phyloP scores from a whole-genome alignment of 768 basidiomycete genomes.

The Podaxis carcinomalis region DNA sequence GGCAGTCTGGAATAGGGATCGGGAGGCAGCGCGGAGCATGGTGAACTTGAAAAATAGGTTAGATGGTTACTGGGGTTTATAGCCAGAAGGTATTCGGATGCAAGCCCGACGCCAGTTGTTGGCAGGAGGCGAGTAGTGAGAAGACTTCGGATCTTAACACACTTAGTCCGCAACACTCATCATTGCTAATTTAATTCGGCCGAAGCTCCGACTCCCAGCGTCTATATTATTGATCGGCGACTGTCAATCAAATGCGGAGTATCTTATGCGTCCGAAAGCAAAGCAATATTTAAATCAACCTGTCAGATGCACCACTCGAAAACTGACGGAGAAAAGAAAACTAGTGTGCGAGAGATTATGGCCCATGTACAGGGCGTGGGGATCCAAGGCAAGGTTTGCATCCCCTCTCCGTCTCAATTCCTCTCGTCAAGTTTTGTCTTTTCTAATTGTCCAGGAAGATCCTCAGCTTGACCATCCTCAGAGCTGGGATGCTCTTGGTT shows the following conservation, averaged over 20 bases:
- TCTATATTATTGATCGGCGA: no score
- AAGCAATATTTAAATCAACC: background rate
- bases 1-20: background rate
- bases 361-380: background rate
- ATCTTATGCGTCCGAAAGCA: background rate
- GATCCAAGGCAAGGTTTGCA: background rate
- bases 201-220: no score
- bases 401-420: background rate
- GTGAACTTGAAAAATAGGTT: background rate
- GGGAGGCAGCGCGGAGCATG: constrained; percentile 4
- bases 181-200: no score
- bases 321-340: background rate
- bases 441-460: background rate
- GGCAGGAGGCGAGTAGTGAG: background rate
- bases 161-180: background rate
- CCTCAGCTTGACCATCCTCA: constrained; percentile 2
- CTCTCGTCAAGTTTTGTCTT: constrained; percentile 5
- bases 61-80: background rate
- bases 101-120: background rate
- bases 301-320: background rate
- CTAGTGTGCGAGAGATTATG: background rate
- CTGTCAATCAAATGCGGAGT: background rate
- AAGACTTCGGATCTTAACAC: background rate
- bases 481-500: background rate
- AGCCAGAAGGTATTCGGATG: background rate